Base-by-base conservation (phyloP, 2,329 filamentous ascomycete genomes). In the Colletotrichum endophyticum region DNA sequence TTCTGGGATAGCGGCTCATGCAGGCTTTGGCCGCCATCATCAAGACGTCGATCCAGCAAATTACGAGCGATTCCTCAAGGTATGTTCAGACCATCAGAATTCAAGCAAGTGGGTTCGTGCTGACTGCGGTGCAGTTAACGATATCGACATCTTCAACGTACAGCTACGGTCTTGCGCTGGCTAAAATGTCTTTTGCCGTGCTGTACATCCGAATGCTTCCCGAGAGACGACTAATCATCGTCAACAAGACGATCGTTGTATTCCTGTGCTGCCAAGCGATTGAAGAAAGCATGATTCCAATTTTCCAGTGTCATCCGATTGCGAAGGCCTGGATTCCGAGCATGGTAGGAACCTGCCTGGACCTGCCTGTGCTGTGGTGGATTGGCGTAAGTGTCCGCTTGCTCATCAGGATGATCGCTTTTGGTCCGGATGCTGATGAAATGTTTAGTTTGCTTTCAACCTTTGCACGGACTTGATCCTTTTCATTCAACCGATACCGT, bases 401-500 rank as follows among this genome's bases (percentile, higher is more conserved):
- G 13, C 16, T 62, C 9, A 4, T 9, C 12, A 25, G 12, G 4
- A 30, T 36, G 6, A 6, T 61, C 6, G 13, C 34, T 15, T 25
- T 5, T 8, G 4, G 39, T 8, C 16, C 25, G 25, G 28, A 44
- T 28, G 28, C 61, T 56, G 27, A 72, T 34, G 9, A 7, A 30
- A 7, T 5, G 4, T 16, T 19, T 56, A 81, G 79, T 81, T 81
- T 34, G 80, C 79, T 19, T 81, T 84, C 72, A 85, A 85, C 75
- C 79, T 86, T 34, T 78, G 77, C 8, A 85, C 83, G 39, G 83
- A 85, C 66, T 79, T 86, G 36, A 78, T 83, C n/a, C 77, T 86
- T 16, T 84, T 85, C 70, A 77, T 84, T n/a, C 81, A 85, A 63
- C 84, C 84, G 5, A 83, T 86, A 16, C 84, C 84, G 2, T 78